Conservation (phyloP, 768 basidiomycete genomes). For the Hericium rajendrae region DNA sequence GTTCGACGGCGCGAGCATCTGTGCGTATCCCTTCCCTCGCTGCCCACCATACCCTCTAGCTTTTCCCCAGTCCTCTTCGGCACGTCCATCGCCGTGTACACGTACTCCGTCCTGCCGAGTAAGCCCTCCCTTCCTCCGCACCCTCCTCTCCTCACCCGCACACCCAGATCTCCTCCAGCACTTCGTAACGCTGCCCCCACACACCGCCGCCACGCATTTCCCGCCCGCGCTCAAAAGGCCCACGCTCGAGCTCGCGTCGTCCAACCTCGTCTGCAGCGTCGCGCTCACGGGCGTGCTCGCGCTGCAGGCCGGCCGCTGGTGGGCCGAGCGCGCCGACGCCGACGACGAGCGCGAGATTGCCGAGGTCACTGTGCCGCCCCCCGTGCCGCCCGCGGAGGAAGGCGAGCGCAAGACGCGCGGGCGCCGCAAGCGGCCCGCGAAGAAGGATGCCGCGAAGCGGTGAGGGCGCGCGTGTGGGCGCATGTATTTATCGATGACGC, state of each 20-base stretch:
- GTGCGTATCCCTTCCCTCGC: conserved; percentile 33
- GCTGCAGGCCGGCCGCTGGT: conserved; percentile 76
- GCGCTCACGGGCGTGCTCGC: conserved; percentile 80
- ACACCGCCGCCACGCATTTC: conserved; percentile 45
- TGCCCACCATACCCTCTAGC: neutral
- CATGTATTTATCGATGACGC: no score
- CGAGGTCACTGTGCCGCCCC: neutral
- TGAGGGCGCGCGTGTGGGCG: neutral
- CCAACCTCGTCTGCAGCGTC: conserved; percentile 79
- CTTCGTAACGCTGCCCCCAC: conserved; percentile 28
- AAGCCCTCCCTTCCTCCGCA: conserved; percentile 20
- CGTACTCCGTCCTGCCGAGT: conserved; percentile 76
- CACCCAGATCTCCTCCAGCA: conserved; percentile 44
- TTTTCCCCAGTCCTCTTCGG: conserved; percentile 57
- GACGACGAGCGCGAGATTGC: conserved; percentile 35
- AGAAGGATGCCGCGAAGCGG: neutral
- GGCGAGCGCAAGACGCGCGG: neutral
- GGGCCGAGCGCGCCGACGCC: conserved; percentile 68
- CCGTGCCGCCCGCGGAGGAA: neutral
- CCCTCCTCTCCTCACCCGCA: conserved; percentile 1
- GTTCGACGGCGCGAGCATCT: conserved; percentile 87
- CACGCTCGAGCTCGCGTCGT: conserved; percentile 73
- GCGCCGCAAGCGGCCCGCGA: neutral
- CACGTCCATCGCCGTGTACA: conserved; percentile 61
- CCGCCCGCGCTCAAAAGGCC: conserved; percentile 51